Percentiles rank a stretch among this genome's conserved stretches.
Conservation (phyloP, 116 monocot genomes). For the Trichopus zeylanicus region DNA sequence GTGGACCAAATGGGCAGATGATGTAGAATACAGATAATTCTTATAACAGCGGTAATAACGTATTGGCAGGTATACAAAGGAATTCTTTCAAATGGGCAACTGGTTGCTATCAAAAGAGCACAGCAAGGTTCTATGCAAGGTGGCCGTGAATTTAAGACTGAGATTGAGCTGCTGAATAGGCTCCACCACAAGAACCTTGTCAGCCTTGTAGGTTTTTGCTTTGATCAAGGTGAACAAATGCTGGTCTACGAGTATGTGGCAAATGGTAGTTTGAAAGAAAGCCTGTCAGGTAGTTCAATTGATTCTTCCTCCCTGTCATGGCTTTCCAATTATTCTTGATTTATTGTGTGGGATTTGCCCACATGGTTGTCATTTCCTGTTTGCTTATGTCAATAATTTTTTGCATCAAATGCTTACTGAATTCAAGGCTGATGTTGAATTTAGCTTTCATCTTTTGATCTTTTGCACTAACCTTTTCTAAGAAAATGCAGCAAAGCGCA, state of each 20-base stretch:
- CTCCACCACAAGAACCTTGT: constrained; percentile 59
- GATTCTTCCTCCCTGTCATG: neutral
- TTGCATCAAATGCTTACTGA: too few relatives aligned
- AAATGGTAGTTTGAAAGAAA: constrained; percentile 47
- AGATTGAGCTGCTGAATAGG: constrained; percentile 44
- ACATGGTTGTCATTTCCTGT: too few relatives aligned
- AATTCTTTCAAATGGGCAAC: constrained; percentile 28
- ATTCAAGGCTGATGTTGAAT: too few relatives aligned
- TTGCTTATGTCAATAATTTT: too few relatives aligned
- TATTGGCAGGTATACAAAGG: constrained; percentile 45
- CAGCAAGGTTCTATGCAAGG: constrained; percentile 51
- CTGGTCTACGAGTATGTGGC: constrained; percentile 48
- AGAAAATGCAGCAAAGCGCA: too few relatives aligned
- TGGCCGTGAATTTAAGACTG: constrained; percentile 43
- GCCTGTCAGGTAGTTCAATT: constrained; percentile 35
- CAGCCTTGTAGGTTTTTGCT: constrained; percentile 48
- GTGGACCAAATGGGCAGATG: too few relatives aligned
- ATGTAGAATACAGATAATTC: too few relatives aligned
- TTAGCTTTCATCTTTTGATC: too few relatives aligned
- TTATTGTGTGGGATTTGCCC: too few relatives aligned
- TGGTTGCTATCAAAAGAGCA: constrained; percentile 49
- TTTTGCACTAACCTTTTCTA: too few relatives aligned
- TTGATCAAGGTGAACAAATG: constrained; percentile 53
- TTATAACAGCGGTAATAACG: neutral
- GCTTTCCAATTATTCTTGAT: too few relatives aligned